Conservation (phyloP, 306 rosid genomes). For the Gillenia trifoliata region DNA sequence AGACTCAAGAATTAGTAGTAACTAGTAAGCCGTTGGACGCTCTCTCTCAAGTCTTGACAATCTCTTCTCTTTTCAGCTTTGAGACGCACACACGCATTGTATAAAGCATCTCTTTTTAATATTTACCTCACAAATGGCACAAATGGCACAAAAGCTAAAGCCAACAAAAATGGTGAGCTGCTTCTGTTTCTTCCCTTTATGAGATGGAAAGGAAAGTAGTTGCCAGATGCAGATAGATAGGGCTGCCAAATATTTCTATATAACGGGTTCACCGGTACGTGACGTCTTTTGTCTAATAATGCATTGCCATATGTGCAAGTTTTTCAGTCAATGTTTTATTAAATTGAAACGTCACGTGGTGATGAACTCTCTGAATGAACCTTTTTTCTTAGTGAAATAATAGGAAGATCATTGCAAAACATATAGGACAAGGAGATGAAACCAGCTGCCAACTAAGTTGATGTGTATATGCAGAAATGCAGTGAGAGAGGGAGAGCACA, state of each 20-base stretch:
- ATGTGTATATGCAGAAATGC: neutral
- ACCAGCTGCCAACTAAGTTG: constrained; percentile 1
- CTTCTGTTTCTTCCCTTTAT: neutral
- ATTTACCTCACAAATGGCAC: neutral
- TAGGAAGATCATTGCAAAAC: neutral
- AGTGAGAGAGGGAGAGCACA: neutral
- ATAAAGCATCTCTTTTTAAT: constrained; percentile 8
- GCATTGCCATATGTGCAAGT: no score
- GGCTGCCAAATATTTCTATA: no score
- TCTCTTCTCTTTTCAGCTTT: neutral
- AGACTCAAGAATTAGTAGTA: no score
- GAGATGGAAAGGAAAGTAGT: neutral
- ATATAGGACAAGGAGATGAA: neutral
- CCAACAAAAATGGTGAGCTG: neutral
- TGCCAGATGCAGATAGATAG: neutral
- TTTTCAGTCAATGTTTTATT: no score
- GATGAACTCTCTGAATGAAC: neutral
- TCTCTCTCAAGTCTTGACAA: neutral
- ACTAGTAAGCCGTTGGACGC: neutral
- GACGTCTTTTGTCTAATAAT: no score
- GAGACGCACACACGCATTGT: neutral
- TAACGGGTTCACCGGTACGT: no score
- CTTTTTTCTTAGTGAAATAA: neutral
- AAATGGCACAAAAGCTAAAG: neutral
- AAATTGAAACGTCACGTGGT: no score